Conservation (phyloP, 1,139 yeast species). For the Pichia sp. region DNA sequence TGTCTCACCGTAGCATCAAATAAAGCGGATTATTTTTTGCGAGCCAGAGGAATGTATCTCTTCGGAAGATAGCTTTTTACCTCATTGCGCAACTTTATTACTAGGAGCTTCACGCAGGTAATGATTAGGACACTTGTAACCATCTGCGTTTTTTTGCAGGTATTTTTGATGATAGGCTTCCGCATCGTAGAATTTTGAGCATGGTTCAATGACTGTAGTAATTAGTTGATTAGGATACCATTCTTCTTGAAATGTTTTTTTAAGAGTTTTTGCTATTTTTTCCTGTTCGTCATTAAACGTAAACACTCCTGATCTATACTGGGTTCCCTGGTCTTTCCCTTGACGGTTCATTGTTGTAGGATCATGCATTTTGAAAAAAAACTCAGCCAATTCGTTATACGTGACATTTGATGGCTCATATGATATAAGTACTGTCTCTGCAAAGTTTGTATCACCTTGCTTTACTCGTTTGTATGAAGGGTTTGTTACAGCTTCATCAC, state of each 20-base stretch:
- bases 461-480: slow-evolving; percentile 79
- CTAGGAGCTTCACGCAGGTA: no score
- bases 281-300: slow-evolving; percentile 47
- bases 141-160: no score
- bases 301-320: slow-evolving; percentile 74
- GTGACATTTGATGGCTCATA: slow-evolving; percentile 62
- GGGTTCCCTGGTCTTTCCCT: slow-evolving; percentile 80
- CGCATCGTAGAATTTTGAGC: slow-evolving; percentile 26
- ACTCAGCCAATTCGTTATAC: slow-evolving; percentile 59
- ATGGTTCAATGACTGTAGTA: slow-evolving; percentile 61
- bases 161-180: no score
- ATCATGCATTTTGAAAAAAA: slow-evolving; percentile 89
- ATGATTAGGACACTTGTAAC: no score
- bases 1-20: no score
- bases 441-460: slow-evolving; percentile 57
- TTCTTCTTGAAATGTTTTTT: slow-evolving; percentile 35
- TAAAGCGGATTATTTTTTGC: no score
- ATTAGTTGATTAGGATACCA: slow-evolving; percentile 46
- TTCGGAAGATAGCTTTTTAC: no score
- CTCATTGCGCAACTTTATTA: no score
- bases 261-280: slow-evolving; percentile 32
- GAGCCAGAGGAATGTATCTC: no score
- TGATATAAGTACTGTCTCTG: slow-evolving; percentile 75
- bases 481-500: slow-evolving; percentile 31
- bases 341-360: slow-evolving; percentile 56